Base-by-base conservation (phyloP, 2,329 filamentous ascomycete genomes). In the Fusarium euwallaceae region DNA sequence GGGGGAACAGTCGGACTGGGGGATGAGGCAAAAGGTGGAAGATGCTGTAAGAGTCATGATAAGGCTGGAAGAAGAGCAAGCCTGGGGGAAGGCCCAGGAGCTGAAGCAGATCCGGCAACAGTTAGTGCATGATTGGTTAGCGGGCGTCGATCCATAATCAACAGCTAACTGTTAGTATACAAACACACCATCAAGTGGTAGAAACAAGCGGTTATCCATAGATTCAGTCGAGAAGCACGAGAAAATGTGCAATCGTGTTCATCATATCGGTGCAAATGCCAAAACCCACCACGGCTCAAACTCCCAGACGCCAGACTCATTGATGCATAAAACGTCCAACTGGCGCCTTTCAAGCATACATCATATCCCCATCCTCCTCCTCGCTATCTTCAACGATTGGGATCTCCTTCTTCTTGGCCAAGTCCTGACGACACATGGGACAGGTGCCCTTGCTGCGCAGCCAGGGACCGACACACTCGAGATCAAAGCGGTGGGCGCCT, bases 381-480 rank as follows among this genome's bases (percentile, higher is more conserved):
- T 84, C 84, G 3, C 88, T 86, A 1, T 88, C 86, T 32, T 86
- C 83, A 17, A 83, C 82, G 14, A 84, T 80, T 20, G 84, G 83
- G n/a, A 81, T 79, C 68, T 85, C 83, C 79, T 85, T 84, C 85
- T 89, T 90, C 84, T 88, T 87, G 36, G 84, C 86, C 82, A 92
- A 82, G 77, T 91, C 89, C 79, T 88, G 86, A 69, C 91, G 83
- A 80, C 91, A 92, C 83, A 92, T 84, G 43, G 91, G 91, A 79
- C 91, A 92, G 36, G 86, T 91, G 41, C 91, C 91, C 81, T 92
- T 91, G 77, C 89, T 87, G 80, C 87, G 83, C 79, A 93, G 80
- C 91, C 91, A 93, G 8, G 91, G 91, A 4, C 87, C 88, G 2
- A 92, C 90, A 77, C 91, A 93, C 82, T 93, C 91, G n/a, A 92